These are phyloP conservation scores for Phytophthora pini DNA, from an alignment of 352 stramenopile species.

Conservation along the genomic window DNA sequence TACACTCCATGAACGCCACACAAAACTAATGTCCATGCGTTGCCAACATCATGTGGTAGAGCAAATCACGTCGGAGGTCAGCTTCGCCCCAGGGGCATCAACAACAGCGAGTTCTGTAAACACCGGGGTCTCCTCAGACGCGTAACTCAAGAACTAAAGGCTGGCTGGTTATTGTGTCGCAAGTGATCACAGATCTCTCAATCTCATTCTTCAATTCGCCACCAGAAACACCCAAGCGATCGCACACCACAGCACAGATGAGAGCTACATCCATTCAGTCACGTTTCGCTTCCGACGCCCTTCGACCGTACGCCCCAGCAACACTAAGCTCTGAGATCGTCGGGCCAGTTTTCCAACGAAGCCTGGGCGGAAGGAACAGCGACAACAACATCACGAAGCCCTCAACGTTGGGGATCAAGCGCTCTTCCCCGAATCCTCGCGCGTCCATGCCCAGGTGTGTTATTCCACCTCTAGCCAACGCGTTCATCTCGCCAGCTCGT, in stretches of 20 bases:
- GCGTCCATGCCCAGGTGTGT: neutral
- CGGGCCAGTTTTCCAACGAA: conserved; percentile 19
- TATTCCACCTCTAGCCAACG: neutral
- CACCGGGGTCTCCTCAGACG: neutral
- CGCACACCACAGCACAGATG: neutral
- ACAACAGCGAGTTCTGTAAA: conserved; percentile 5
- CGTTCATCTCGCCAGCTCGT: neutral
- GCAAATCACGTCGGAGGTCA: conserved; percentile 1
- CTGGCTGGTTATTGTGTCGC: neutral
- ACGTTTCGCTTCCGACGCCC: neutral
- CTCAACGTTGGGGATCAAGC: neutral
- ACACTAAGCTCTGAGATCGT: conserved; percentile 19
- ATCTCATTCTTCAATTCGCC: conserved; percentile 1
- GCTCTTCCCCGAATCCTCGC: neutral
- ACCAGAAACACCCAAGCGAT: neutral
- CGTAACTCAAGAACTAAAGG: neutral
- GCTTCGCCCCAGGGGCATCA: neutral
- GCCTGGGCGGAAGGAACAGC: neutral
- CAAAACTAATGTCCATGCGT: too few species aligned
- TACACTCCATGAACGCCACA: too few species aligned
- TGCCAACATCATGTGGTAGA: too few species aligned
- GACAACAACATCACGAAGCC: neutral
- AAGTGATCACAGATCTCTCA: neutral
- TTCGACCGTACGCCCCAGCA: neutral
- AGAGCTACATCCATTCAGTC: neutral